Percentiles rank a stretch among this genome's conserved stretches.
phyloP scores from a whole-genome alignment of 768 basidiomycete genomes.

The Albatrellus ellisii region DNA sequence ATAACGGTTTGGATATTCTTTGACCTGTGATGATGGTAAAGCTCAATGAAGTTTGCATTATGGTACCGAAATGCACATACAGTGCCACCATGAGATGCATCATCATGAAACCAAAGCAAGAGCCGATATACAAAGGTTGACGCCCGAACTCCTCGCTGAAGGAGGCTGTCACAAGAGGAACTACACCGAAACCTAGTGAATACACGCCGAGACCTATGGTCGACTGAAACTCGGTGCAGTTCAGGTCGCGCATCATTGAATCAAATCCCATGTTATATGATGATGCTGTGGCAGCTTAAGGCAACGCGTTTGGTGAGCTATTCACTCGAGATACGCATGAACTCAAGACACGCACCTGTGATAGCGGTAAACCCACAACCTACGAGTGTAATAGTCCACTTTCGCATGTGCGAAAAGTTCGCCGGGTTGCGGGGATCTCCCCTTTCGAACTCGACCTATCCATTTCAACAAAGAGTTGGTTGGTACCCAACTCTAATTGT shows the following conservation, averaged over 20 bases:
- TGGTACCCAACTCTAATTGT: no score
- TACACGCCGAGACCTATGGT: constrained; percentile 31
- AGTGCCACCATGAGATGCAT: constrained; percentile 35
- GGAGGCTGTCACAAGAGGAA: constrained; percentile 53
- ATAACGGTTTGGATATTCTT: constrained; percentile 49
- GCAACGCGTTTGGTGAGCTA: not conserved
- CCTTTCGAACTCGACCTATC: constrained; percentile 24
- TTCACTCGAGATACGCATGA: not conserved
- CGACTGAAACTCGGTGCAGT: constrained; percentile 19
- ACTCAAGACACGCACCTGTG: constrained; percentile 24
- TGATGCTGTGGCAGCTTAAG: constrained; percentile 33
- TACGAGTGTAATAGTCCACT: constrained; percentile 29
- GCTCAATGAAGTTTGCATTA: not conserved
- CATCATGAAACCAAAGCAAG: constrained; percentile 33
- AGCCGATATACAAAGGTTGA: constrained; percentile 42
- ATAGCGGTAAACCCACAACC: constrained; percentile 36
- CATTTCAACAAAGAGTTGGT: no score
- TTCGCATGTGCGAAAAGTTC: constrained; percentile 20
- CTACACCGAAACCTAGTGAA: constrained; percentile 45
- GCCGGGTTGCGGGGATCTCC: constrained; percentile 21
- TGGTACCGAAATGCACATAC: no score
- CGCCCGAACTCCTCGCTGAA: constrained; percentile 67
- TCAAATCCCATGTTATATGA: constrained; percentile 42
- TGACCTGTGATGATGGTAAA: constrained; percentile 17
- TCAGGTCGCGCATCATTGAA: constrained; percentile 37